A percentile compares a stretch with the other conserved stretches of the same genome.
Evolutionary conservation across 306 rosid species (phyloP).

Genomic region (Prunus mume): DNA sequence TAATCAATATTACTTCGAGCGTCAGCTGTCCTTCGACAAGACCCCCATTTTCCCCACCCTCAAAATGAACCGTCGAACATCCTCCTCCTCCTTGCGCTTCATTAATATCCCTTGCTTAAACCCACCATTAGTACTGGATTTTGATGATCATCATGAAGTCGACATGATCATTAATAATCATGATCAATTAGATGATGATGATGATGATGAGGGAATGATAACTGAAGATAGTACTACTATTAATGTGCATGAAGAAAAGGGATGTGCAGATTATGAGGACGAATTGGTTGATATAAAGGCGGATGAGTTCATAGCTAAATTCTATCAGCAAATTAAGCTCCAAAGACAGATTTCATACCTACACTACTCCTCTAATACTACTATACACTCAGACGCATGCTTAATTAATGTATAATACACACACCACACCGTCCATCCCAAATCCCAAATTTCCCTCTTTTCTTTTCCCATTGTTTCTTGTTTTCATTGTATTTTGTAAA

Average conservation of each 20-base stretch:
- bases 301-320: conserved; percentile 80
- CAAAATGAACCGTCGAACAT: conserved; percentile 21
- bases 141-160: background rate
- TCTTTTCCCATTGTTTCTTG: no score
- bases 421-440: no score
- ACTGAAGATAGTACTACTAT: background rate
- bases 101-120: conserved; percentile 70
- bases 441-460: no score
- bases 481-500: no score
- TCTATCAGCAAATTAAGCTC: conserved; percentile 58
- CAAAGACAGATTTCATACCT: conserved; percentile 51
- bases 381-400: no score
- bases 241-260: background rate
- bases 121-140: conserved; percentile 47
- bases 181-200: background rate
- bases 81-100: conserved; percentile 49
- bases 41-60: conserved; percentile 61
- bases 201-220: background rate
- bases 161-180: background rate
- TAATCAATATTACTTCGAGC: conserved; percentile 57
- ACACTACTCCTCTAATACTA: conserved; percentile 3
- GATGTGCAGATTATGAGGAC: background rate
- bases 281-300: conserved; percentile 54
- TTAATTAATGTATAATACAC: no score
- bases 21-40: conserved; percentile 76